Base-by-base conservation (phyloP, 257 asterid genomes). In the Jaltomata sinuosa region DNA sequence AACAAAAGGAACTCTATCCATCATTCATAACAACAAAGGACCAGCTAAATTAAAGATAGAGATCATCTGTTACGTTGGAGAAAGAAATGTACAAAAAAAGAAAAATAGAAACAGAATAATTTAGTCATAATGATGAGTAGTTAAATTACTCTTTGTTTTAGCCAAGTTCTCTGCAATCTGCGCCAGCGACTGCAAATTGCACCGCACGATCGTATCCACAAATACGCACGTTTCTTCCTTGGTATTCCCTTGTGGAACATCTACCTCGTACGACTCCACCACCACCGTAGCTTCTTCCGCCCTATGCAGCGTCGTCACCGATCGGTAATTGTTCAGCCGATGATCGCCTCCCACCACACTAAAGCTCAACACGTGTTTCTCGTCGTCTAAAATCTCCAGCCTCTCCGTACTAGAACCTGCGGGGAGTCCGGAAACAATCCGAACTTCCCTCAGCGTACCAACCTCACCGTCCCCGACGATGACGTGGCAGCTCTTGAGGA, bases 221-320 rank as follows among this genome's bases (percentile, higher is more conserved):
- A 95, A 95, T 4, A 93, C 91, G 10, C 91, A 89, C 21, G 98
- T 95, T 29, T 95, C 98, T 8, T 95, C 98, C 53, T 69, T 86
- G 0, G 97, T 93, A 69, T 95, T 95, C 86, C 95, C 98, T 82
- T 22, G 90, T 49, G 98, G 98, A 18, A 93, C 87, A 64, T 95
- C 98, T 47, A 95, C 98, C 57, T 92, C 95, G 52, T 93, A 95
- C 36, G 98, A 95, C 8, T 95, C 98, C 79, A 93, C 95, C 77
- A 95, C 95, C 87, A 93, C 91, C 79, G 97, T 92, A 16, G 83
- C 88, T 0, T 85, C 88, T 8, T 71, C 67, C 2, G 84, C 45
- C 4, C 89, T 84, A 64, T 93, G 97, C n/a, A 93, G 91, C 5
- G 96, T 92, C 9, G 97, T 93, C 1, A 95, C 95, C 0, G 97